Conservation (phyloP, 139 green algal genomes). For the Nannochloris sp. region DNA sequence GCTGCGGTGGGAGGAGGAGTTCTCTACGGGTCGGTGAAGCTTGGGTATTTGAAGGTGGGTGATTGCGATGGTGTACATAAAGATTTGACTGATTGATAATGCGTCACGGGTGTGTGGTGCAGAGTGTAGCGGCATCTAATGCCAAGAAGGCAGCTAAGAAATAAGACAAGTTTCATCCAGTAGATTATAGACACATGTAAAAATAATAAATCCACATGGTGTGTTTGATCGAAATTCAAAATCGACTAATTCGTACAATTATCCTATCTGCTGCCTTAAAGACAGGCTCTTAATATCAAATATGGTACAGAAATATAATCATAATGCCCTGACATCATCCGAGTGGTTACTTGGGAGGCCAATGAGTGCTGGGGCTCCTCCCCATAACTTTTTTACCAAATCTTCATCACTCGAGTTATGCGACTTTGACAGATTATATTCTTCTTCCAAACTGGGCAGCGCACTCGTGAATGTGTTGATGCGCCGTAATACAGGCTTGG, state of each 20-base stretch:
- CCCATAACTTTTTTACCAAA: conserved; percentile 1
- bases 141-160: conserved; percentile 12
- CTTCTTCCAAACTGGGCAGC: conserved; percentile 12
- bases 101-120: background rate
- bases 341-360: background rate
- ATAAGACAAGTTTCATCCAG: background rate
- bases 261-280: background rate
- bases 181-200: background rate
- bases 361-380: background rate
- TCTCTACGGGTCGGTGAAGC: conserved; percentile 38
- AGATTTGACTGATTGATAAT: too few species aligned
- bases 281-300: background rate
- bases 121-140: conserved; percentile 14
- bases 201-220: background rate
- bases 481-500: conserved; percentile 8
- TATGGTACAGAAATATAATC: background rate
- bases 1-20: conserved; percentile 30
- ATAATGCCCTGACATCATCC: conserved; percentile 3
- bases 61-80: too few species aligned
- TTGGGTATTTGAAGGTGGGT: conserved; percentile 28
- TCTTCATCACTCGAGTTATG: background rate
- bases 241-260: background rate
- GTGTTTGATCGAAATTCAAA: background rate
- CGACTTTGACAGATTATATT: background rate
- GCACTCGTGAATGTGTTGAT: conserved; percentile 31